phyloP scores from a whole-genome alignment of 306 rosid genomes.

The Heteromeles arbutifolia region DNA sequence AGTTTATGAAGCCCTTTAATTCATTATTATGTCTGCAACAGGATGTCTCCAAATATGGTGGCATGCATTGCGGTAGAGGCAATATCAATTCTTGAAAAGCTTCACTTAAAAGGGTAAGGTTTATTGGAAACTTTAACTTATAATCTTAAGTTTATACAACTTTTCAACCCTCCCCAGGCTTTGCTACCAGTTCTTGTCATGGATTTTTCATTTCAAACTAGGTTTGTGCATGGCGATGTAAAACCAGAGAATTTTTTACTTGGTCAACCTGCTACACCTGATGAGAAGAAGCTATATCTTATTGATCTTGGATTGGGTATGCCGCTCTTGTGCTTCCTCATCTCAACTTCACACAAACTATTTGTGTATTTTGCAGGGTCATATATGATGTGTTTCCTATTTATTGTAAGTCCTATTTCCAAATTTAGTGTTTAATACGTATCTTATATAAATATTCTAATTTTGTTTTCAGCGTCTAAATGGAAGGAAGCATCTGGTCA shows the following conservation, averaged over 20 bases:
- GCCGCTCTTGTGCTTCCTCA: conserved; percentile 7
- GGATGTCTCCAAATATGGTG: conserved; percentile 87
- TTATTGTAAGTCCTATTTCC: background rate
- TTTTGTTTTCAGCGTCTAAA: conserved; percentile 66
- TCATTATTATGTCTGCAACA: conserved; percentile 29
- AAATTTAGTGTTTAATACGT: no score
- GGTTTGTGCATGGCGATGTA: conserved; percentile 96
- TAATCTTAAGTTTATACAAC: background rate
- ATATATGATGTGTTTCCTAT: background rate
- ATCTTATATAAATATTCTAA: background rate
- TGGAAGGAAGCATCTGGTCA: conserved; percentile 87
- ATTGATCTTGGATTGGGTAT: conserved; percentile 91
- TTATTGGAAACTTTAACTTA: background rate
- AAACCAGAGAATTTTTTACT: conserved; percentile 94
- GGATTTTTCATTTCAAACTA: conserved; percentile 16
- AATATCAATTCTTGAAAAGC: conserved; percentile 92
- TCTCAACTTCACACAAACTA: background rate
- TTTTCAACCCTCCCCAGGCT: background rate
- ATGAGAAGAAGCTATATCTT: conserved; percentile 87
- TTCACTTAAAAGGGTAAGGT: conserved; percentile 82
- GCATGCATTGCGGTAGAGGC: conserved; percentile 97
- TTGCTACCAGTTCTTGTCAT: background rate
- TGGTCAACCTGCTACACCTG: conserved; percentile 84
- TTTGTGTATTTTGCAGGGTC: background rate
- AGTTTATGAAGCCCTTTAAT: conserved; percentile 2